phyloP scores from a whole-genome alignment of 2,329 filamentous ascomycete species.

The Calonectria fujianensis region DNA sequence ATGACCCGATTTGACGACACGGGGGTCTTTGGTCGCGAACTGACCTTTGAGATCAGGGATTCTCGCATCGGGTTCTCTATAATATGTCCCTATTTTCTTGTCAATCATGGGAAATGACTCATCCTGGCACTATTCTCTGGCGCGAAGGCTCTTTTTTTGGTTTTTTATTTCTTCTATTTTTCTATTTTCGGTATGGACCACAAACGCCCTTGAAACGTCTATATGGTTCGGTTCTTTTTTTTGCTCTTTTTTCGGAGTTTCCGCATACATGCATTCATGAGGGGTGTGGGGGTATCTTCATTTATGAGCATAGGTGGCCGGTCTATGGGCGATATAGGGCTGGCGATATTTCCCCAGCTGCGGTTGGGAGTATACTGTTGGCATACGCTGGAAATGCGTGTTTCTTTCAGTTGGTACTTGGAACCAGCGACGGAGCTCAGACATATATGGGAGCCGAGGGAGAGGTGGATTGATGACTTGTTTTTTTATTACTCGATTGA shows the following conservation, averaged over 20 bases:
- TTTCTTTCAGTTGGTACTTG: slow-evolving; percentile 25
- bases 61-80: not conserved
- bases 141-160: slow-evolving; percentile 33
- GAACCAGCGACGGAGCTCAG: slow-evolving; percentile 29
- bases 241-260: slow-evolving; percentile 51
- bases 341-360: slow-evolving; percentile 50
- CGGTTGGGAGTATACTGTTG: slow-evolving; percentile 42
- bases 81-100: slow-evolving; percentile 11
- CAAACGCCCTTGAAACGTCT: slow-evolving; percentile 35
- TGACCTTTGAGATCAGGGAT: slow-evolving; percentile 13
- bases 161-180: slow-evolving; percentile 20
- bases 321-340: slow-evolving; percentile 48
- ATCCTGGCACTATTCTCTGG: slow-evolving; percentile 34
- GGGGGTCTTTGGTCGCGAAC: slow-evolving; percentile 21
- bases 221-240: slow-evolving; percentile 44
- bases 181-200: slow-evolving; percentile 35
- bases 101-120: slow-evolving; percentile 30
- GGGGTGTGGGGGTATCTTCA: slow-evolving; percentile 50
- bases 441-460: slow-evolving; percentile 19
- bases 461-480: slow-evolving; percentile 33
- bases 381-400: slow-evolving; percentile 29
- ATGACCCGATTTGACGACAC: slow-evolving; percentile 23
- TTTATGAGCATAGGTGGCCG: slow-evolving; percentile 52
- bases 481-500: slow-evolving; percentile 27
- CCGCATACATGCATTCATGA: slow-evolving; percentile 51